A percentile compares a stretch with the other conserved stretches of the same genome.
These are phyloP conservation scores for Diatrype stigma DNA, from an alignment of 2,329 filamentous ascomycete genomes.

Conservation along the genomic window DNA sequence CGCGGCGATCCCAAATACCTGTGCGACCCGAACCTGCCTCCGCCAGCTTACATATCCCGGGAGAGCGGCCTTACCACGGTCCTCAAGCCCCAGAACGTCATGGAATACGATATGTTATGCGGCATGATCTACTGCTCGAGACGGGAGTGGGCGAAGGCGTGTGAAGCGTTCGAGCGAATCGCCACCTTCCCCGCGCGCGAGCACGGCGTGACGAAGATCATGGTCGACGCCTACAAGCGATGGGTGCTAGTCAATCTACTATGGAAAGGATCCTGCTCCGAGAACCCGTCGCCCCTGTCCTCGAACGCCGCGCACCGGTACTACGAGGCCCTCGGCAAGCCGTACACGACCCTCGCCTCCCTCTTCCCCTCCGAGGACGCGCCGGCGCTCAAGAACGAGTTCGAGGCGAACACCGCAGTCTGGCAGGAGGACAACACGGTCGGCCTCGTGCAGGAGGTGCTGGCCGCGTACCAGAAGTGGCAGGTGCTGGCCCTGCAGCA, in stretches of 20 bases:
- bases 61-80: constrained; percentile 53
- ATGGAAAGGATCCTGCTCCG: constrained; percentile 55
- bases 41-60: constrained; percentile 55
- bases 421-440: constrained; percentile 72
- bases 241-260: constrained; percentile 78
- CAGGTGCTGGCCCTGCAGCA: constrained; percentile 69
- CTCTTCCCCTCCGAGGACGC: constrained; percentile 59
- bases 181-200: constrained; percentile 64
- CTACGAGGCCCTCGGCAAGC: constrained; percentile 56
- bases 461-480: constrained; percentile 69
- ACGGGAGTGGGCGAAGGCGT: constrained; percentile 59
- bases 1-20: constrained; percentile 34
- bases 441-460: constrained; percentile 65
- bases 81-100: constrained; percentile 48
- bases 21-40: constrained; percentile 42
- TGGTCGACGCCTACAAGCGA: constrained; percentile 88
- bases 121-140: constrained; percentile 61
- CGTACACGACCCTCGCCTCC: constrained; percentile 67
- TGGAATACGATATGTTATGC: constrained; percentile 64
- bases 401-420: constrained; percentile 49
- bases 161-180: constrained; percentile 58
- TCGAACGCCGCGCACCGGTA: constrained; percentile 30
- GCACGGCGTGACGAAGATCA: constrained; percentile 65
- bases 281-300: constrained; percentile 54
- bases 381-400: constrained; percentile 58